These are phyloP conservation scores for Phytomonas sp. DNA, from an alignment of 208 protist genomes.

Conservation along the genomic window DNA sequence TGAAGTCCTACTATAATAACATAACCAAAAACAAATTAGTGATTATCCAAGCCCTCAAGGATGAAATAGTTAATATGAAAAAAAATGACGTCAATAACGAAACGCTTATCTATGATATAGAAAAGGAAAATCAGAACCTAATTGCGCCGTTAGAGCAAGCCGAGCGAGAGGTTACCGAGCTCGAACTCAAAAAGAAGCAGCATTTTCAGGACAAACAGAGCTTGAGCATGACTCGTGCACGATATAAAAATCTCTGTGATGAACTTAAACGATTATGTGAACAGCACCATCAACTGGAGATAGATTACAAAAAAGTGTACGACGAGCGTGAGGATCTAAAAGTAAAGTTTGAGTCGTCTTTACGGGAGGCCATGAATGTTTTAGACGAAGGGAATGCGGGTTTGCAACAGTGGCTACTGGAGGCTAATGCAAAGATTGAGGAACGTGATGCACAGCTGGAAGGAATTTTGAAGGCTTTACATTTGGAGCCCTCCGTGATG, in stretches of 20 bases:
- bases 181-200: constrained; percentile 88
- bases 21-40: constrained; percentile 97
- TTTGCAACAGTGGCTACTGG: constrained; percentile 72
- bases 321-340: constrained; percentile 93
- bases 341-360: constrained; percentile 84
- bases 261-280: constrained; percentile 76
- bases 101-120: constrained; percentile 96
- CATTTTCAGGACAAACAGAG: constrained; percentile 93
- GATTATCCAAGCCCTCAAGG: constrained; percentile 96
- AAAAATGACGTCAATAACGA: constrained; percentile 93
- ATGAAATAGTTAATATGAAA: constrained; percentile 93
- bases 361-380: constrained; percentile 83
- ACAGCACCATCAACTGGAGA: constrained; percentile 87
- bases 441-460: constrained; percentile 84
- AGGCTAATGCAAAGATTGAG: constrained; percentile 64
- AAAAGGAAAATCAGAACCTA: constrained; percentile 93
- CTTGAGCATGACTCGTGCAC: constrained; percentile 75
- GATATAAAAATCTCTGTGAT: constrained; percentile 68
- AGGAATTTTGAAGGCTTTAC: constrained; percentile 87
- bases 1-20: constrained; percentile 97
- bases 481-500: constrained; percentile 87
- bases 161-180: constrained; percentile 80
- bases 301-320: constrained; percentile 82
- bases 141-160: constrained; percentile 91
- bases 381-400: constrained; percentile 77